Evolutionary conservation across 2,329 filamentous ascomycete genomes (phyloP).

Genomic region (Pseudogymnoascus sp.): DNA sequence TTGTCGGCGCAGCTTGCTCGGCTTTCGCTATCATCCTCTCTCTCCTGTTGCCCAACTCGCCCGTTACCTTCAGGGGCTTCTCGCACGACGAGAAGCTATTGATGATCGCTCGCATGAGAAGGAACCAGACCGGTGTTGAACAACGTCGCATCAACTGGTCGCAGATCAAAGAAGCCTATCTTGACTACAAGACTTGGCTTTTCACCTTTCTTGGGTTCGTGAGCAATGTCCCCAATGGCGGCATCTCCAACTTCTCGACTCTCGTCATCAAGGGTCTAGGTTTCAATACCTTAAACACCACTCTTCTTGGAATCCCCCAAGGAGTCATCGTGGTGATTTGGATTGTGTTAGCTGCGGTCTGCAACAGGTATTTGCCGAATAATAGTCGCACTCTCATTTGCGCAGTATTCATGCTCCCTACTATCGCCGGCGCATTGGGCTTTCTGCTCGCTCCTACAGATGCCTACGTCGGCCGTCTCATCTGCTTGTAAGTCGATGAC

Average conservation of each 20-base stretch:
- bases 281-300: constrained; percentile 40
- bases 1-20: constrained; percentile 15
- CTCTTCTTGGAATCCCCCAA: constrained; percentile 44
- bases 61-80: constrained; percentile 34
- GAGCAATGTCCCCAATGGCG: constrained; percentile 45
- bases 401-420: constrained; percentile 48
- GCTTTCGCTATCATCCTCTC: constrained; percentile 30
- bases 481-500: constrained; percentile 38
- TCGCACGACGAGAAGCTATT: constrained; percentile 33
- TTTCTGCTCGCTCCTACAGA: constrained; percentile 43
- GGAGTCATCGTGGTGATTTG: constrained; percentile 48
- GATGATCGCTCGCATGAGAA: constrained; percentile 40
- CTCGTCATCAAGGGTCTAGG: constrained; percentile 30
- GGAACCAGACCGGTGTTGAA: constrained; percentile 46
- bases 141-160: constrained; percentile 38
- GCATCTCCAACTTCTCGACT: constrained; percentile 40
- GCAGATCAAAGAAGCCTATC: constrained; percentile 40
- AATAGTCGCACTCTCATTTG: constrained; percentile 45
- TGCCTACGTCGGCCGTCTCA: constrained; percentile 43
- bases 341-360: constrained; percentile 37
- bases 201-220: constrained; percentile 17
- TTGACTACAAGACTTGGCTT: constrained; percentile 30
- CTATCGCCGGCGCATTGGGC: constrained; percentile 49
- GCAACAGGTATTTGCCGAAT: constrained; percentile 32
- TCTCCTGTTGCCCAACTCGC: constrained; percentile 39